Conservation (phyloP, 306 rosid species). For the Prunus fruticosa region DNA sequence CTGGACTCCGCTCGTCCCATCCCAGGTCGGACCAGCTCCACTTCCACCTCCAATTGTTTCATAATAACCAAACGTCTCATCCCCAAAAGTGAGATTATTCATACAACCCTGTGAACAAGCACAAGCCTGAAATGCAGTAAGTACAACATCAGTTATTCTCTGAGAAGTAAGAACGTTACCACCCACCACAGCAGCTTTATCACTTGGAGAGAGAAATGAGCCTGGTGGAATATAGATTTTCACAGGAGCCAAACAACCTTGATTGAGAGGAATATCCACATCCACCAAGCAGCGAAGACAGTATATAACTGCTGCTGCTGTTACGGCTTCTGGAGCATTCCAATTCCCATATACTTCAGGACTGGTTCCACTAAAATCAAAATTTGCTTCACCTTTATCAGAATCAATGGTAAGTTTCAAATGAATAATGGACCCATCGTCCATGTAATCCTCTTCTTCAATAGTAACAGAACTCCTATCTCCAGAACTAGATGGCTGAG, state of each 20-base stretch:
- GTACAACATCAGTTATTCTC: constrained; percentile 86
- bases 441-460: constrained; percentile 96
- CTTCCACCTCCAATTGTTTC: constrained; percentile 98
- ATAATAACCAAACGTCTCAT: constrained; percentile 84
- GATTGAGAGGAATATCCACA: constrained; percentile 93
- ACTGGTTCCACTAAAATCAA: constrained; percentile 76
- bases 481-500: constrained; percentile 30
- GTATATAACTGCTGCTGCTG: constrained; percentile 92
- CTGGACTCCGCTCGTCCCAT: constrained; percentile 89
- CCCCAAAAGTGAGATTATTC: constrained; percentile 97
- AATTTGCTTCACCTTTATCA: constrained; percentile 74
- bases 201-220: constrained; percentile 90
- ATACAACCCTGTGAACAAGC: constrained; percentile 98
- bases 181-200: constrained; percentile 88
- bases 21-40: constrained; percentile 96
- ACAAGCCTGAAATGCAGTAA: constrained; percentile 90
- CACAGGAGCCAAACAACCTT: constrained; percentile 98
- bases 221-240: constrained; percentile 82
- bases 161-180: constrained; percentile 96
- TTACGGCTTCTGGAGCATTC: constrained; percentile 96
- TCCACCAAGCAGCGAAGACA: constrained; percentile 84
- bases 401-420: constrained; percentile 82
- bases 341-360: constrained; percentile 93
- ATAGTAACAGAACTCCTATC: constrained; percentile 39
- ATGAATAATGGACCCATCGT: constrained; percentile 87